Evolutionary conservation across 2,329 filamentous ascomycete species (phyloP).

Genomic region (Fusarium tjaetaba): DNA sequence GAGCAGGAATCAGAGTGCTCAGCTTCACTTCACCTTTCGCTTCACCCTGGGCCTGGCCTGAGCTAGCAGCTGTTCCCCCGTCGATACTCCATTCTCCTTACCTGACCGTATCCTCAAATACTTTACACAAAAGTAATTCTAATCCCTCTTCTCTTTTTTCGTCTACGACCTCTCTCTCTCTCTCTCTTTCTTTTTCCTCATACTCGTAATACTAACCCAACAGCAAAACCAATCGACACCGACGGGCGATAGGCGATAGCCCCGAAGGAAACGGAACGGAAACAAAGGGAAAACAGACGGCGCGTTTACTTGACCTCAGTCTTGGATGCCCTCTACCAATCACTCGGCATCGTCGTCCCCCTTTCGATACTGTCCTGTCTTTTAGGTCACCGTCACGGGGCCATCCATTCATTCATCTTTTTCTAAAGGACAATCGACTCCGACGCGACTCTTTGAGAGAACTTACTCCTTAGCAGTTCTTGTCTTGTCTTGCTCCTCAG

Average conservation of each 20-base stretch:
- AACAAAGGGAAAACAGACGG: conserved; percentile 23
- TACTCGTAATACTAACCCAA: conserved; percentile 35
- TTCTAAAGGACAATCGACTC: conserved; percentile 11
- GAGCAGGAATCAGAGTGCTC: conserved; percentile 20
- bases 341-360: conserved; percentile 32
- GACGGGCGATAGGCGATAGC: conserved; percentile 33
- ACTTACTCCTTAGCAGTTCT: conserved; percentile 9
- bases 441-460: conserved; percentile 3
- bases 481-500: neutral
- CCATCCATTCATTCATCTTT: conserved; percentile 33
- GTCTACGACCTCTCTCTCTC: conserved; percentile 1
- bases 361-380: conserved; percentile 25
- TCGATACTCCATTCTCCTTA: conserved; percentile 17
- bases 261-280: conserved; percentile 3
- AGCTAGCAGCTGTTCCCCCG: conserved; percentile 17
- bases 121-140: conserved; percentile 6
- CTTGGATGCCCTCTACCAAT: conserved; percentile 31
- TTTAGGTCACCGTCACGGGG: conserved; percentile 28
- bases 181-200: neutral
- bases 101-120: neutral
- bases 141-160: conserved; percentile 2
- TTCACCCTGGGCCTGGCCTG: conserved; percentile 14
- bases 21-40: conserved; percentile 23
- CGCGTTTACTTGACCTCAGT: conserved; percentile 21
- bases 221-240: conserved; percentile 15